Base-by-base conservation (phyloP, 192 early-diverging fungal species). In the Coemansia furcata region DNA sequence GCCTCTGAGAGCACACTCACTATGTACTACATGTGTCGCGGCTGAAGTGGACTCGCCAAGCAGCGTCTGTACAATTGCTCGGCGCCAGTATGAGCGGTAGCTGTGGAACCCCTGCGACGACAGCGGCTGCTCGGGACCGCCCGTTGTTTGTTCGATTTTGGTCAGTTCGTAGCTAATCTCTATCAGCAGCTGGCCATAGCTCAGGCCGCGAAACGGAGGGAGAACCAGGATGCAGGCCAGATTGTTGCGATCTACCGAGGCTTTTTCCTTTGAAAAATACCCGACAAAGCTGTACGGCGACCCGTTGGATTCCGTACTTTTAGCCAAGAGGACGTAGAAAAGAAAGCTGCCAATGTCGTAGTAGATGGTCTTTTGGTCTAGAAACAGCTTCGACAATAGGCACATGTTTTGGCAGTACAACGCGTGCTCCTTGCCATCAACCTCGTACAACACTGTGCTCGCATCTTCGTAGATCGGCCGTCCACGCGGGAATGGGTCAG, bases 221-320 rank as follows among this genome's bases (percentile, higher is more conserved):
- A 98, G 82, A 15, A 91, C 85, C 65, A 96, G 64, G 40, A 98
- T 96, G 73, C 96, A 98, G 0, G 96, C 93, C 21, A 98, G 72
- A 63, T 97, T 97, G 76, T 93, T 93, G 47, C 85, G 84, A 42
- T 94, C 93, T 40, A 88, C 86, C 0, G 94, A 94, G 6, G 80
- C 64, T 63, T 95, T 97, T 76, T 98, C 95, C 84, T 99, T 99
- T 38, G 95, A 97, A 81, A 99, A 99, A 67, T 95, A 99, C 0
- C 94, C 97, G 11, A 93, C 90, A 69, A 96, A 89, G 26, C 89
- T 87, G 60, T 86, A 86, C n/a, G 62, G 64, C 4, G 33, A 35
- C 33, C 85, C 80, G 15, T 75, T 73, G 10, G 89, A 11, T 5
- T 21, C 59, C 17, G 50, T 54, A 1, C 54, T 63, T 30, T 74